A percentile compares a stretch with the other conserved stretches of the same genome.
Evolutionary conservation across 2,329 filamentous ascomycete species (phyloP).

Genomic region (Chrysosporium keratinophilum): DNA sequence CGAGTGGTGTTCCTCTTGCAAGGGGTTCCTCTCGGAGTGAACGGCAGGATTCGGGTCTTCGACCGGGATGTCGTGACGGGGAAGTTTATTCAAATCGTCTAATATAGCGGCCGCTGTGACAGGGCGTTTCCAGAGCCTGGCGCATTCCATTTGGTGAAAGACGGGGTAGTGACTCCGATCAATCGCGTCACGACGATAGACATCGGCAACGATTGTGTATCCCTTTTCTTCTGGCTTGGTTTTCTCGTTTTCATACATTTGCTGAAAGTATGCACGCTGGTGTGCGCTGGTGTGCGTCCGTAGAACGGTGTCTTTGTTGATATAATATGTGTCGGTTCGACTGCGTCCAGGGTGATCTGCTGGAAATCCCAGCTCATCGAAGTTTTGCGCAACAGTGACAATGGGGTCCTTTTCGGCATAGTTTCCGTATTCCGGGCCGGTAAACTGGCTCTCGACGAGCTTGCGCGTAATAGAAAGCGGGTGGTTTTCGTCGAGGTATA

Average conservation of each 20-base stretch:
- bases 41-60: conserved; percentile 74
- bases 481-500: conserved; percentile 89
- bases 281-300: conserved; percentile 93
- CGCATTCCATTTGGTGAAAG: conserved; percentile 98
- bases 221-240: conserved; percentile 45
- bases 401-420: conserved; percentile 74
- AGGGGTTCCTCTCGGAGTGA: conserved; percentile 68
- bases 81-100: conserved; percentile 60
- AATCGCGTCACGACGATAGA: conserved; percentile 89
- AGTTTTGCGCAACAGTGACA: conserved; percentile 78
- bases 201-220: conserved; percentile 86
- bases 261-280: conserved; percentile 70
- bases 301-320: conserved; percentile 73
- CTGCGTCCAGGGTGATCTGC: conserved; percentile 76
- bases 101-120: conserved; percentile 52
- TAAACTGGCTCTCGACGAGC: conserved; percentile 85
- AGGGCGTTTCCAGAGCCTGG: conserved; percentile 71
- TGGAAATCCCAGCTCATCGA: conserved; percentile 92
- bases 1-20: conserved; percentile 62
- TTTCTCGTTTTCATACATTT: conserved; percentile 41
- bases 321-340: conserved; percentile 87
- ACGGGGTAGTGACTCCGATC: conserved; percentile 92
- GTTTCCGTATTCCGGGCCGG: conserved; percentile 58
- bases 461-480: conserved; percentile 82
- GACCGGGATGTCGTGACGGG: conserved; percentile 63